These are phyloP conservation scores for Hymenoscyphus scutula DNA, from an alignment of 2,329 filamentous ascomycete species.

Conservation along the genomic window DNA sequence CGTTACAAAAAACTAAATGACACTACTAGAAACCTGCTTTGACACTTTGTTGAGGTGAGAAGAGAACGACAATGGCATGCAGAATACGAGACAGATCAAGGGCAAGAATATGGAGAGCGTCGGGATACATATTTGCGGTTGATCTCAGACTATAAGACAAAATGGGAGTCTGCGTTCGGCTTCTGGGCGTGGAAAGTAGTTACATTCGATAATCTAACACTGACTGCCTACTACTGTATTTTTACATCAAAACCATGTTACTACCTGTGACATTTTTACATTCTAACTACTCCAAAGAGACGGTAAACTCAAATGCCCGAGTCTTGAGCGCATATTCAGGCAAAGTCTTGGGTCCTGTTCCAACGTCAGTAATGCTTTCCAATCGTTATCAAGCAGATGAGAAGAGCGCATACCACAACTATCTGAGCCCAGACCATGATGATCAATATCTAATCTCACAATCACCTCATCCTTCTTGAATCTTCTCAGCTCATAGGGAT, in stretches of 20 bases:
- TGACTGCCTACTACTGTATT: background rate
- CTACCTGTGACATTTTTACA: background rate
- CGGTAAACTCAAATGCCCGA: constrained; percentile 34
- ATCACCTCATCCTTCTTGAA: constrained; percentile 46
- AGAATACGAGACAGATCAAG: no score
- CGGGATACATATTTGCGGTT: no score
- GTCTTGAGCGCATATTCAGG: constrained; percentile 46
- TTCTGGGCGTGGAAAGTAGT: background rate
- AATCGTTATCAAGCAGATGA: background rate
- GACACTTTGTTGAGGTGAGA: no score
- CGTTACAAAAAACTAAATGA: no score
- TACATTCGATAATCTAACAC: background rate
- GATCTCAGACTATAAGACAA: background rate
- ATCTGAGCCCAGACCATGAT: constrained; percentile 50
- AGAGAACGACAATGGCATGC: no score
- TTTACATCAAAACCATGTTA: background rate
- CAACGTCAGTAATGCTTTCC: background rate
- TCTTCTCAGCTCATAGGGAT: constrained; percentile 60
- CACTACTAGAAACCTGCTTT: no score
- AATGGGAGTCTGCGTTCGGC: background rate
- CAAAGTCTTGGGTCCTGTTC: constrained; percentile 51
- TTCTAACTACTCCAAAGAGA: constrained; percentile 27
- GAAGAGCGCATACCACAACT: constrained; percentile 41
- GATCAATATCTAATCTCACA: constrained; percentile 42
- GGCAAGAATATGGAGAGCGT: no score